Conservation (phyloP, 768 basidiomycete genomes). For the Leccinum longicurvipes region DNA sequence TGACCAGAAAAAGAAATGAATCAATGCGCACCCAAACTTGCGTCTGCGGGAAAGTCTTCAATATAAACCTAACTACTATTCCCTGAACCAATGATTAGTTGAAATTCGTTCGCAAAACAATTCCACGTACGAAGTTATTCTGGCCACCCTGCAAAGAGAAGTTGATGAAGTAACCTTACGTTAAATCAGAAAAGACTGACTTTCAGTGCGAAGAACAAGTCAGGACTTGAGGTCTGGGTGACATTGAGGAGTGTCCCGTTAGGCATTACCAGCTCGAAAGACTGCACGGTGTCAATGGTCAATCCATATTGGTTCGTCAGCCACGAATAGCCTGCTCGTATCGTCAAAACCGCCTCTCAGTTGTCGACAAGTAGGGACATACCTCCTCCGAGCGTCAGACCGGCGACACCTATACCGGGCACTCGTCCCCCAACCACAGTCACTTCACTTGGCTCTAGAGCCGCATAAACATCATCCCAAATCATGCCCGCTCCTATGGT, state of each 20-base stretch:
- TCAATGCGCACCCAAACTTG: background rate
- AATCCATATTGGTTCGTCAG: conserved; percentile 59
- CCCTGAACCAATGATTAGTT: background rate
- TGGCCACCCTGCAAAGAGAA: background rate
- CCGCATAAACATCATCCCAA: background rate
- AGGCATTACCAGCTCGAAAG: conserved; percentile 51
- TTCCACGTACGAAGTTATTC: background rate
- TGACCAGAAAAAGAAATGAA: background rate
- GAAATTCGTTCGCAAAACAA: too few relatives aligned
- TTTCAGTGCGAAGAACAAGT: conserved; percentile 37
- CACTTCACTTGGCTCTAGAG: background rate
- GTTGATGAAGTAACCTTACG: background rate
- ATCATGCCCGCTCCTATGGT: background rate
- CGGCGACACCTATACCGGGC: background rate
- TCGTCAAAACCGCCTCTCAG: background rate
- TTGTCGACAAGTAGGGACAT: background rate
- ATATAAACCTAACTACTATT: background rate
- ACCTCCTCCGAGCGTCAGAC: background rate
- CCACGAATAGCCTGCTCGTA: conserved; percentile 33
- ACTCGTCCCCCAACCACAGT: background rate
- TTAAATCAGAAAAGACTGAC: background rate
- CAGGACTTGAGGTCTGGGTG: conserved; percentile 30
- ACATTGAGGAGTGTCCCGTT: conserved; percentile 40
- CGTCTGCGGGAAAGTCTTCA: background rate
- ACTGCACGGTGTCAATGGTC: conserved; percentile 50